Evolutionary conservation across 345 rosid genomes (phyloP).

Genomic region (Heritiera fomes): DNA sequence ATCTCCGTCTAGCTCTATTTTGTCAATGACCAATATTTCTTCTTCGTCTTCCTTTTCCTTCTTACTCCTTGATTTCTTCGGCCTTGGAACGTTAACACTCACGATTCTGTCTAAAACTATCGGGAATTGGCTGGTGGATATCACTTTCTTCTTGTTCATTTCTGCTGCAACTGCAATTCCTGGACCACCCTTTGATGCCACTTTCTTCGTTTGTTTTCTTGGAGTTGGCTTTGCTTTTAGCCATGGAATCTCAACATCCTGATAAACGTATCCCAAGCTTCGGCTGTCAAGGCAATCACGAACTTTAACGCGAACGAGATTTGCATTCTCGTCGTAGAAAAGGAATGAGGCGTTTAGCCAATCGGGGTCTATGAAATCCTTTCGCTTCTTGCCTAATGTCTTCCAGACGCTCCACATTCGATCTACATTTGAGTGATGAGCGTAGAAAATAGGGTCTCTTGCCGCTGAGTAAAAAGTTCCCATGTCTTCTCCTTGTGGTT

Average conservation of each 20-base stretch:
- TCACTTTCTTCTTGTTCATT: background rate
- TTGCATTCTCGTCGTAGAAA: conserved; percentile 62
- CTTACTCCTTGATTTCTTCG: conserved; percentile 45
- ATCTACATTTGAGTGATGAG: conserved; percentile 61
- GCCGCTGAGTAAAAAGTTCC: conserved; percentile 64
- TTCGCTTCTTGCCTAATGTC: conserved; percentile 43
- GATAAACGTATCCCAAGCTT: conserved; percentile 46
- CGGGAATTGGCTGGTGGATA: conserved; percentile 30
- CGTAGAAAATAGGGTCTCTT: conserved; percentile 59
- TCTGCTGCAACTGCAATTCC: conserved; percentile 39
- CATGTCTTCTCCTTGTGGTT: conserved; percentile 59
- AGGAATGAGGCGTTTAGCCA: conserved; percentile 57
- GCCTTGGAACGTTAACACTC: conserved; percentile 39
- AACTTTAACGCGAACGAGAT: conserved; percentile 57
- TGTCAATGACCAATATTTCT: conserved; percentile 46
- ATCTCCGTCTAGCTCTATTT: conserved; percentile 41
- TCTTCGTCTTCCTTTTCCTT: conserved; percentile 60
- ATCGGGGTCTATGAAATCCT: conserved; percentile 44
- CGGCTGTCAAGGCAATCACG: conserved; percentile 45
- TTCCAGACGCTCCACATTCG: conserved; percentile 65
- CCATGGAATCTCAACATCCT: conserved; percentile 59
- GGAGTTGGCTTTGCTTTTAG: conserved; percentile 51
- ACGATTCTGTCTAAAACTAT: conserved; percentile 37
- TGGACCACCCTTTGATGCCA: background rate
- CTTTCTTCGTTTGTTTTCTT: conserved; percentile 24